Base-by-base conservation (phyloP, 306 rosid genomes). In the Amphicarpaea edgeworthii region DNA sequence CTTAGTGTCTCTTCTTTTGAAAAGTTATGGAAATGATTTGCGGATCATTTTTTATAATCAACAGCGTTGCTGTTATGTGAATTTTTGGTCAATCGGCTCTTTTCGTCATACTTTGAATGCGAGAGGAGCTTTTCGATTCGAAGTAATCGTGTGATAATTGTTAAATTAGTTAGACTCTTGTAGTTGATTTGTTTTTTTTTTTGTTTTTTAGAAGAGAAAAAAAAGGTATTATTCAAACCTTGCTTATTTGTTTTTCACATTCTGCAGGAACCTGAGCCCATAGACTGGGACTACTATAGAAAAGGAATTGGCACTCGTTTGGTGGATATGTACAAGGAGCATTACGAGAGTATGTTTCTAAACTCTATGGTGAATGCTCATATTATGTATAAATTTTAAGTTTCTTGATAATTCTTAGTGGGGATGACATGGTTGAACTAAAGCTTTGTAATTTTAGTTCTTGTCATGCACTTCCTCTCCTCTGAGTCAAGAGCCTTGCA, bases 241-340 rank as follows among this genome's bases (percentile, higher is more conserved):
- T 80, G 71, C 17, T 72, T 70, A n/a, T n/a, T 68, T 12, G 8
- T 75, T 69, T 49, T 64, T 77, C 43, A 8, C 65, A 62, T 71
- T 12, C 1, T 80, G 83, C 89, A 96, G 99, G 99, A 96, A 76
- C 99, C 99, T 72, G 99, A 92, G 79, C 99, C 99, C 68, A 87
- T 96, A 19, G 91, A 96, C 73, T 96, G 98, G 98, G 99, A 92
- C 21, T 88, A 93, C 46, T 96, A 96, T 34, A 96, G 99, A 76
- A 92, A 93, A 83, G 97, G 97, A 84, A 88, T 96, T 41, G 99
- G 99, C 23, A 70, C 97, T 20, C 96, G 98, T 49, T 83, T 96
- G 94, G 99, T 96, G 73, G 97, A 96, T 71, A 89, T 92, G 96
- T 96, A 96, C 89, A 96, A 96, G 80, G 97, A 92, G 83, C 96